phyloP scores from a whole-genome alignment of 768 basidiomycete species.

The Trametes coccinea region DNA sequence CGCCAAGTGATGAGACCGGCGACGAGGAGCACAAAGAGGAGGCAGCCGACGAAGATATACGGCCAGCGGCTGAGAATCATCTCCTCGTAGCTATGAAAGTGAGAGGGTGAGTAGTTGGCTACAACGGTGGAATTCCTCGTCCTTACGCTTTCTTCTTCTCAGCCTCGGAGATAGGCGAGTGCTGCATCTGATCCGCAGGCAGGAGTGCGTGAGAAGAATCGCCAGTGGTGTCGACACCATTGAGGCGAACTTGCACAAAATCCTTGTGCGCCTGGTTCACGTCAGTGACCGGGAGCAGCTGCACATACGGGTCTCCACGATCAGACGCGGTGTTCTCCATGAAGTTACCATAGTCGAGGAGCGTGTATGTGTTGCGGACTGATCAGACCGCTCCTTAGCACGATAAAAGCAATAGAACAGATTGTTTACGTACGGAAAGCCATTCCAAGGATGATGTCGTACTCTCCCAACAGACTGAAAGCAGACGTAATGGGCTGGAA shows the following conservation, averaged over 20 bases:
- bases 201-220: slow-evolving; percentile 59
- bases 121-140: neutral
- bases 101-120: neutral
- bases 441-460: slow-evolving; percentile 85
- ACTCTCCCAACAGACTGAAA: slow-evolving; percentile 74
- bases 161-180: slow-evolving; percentile 47
- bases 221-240: slow-evolving; percentile 57
- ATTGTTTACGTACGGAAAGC: slow-evolving; percentile 58
- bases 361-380: slow-evolving; percentile 78
- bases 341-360: slow-evolving; percentile 74
- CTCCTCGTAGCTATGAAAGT: slow-evolving; percentile 30
- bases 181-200: slow-evolving; percentile 54
- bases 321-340: slow-evolving; percentile 48
- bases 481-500: slow-evolving; percentile 85
- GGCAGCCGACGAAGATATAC: slow-evolving; percentile 35
- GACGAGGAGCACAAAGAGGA: slow-evolving; percentile 31
- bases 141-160: slow-evolving; percentile 33
- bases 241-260: slow-evolving; percentile 62
- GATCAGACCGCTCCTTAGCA: slow-evolving; percentile 11
- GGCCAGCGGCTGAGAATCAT: slow-evolving; percentile 33
- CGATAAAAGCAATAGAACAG: neutral
- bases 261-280: slow-evolving; percentile 55
- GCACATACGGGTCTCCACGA: slow-evolving; percentile 63
- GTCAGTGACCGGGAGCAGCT: slow-evolving; percentile 64
- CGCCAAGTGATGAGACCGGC: slow-evolving; percentile 32